Conservation (phyloP, 75 land plant genomes). For the Cryptomeria japonica region DNA sequence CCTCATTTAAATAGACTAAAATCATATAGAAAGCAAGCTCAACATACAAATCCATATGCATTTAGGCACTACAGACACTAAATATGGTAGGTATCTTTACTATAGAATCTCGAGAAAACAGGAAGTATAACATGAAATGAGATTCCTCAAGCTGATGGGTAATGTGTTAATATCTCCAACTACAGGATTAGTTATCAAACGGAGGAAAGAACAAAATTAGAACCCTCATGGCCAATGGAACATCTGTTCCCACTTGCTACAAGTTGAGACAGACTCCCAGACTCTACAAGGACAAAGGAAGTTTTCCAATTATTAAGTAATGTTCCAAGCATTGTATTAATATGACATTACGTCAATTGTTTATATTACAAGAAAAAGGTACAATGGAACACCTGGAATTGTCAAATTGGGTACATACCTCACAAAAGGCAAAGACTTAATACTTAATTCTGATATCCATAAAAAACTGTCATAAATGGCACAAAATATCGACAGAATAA, state of each 20-base stretch:
- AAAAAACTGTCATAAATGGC: too few relatives aligned
- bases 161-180: background rate
- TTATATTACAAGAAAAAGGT: too few relatives aligned
- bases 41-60: background rate
- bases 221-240: background rate
- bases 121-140: background rate
- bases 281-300: background rate
- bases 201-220: background rate
- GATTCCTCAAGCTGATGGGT: background rate
- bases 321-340: too few relatives aligned
- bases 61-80: background rate
- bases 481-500: too few relatives aligned
- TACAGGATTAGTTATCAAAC: background rate
- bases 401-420: too few relatives aligned
- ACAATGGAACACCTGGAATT: too few relatives aligned
- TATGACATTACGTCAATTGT: too few relatives aligned
- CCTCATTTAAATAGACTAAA: background rate
- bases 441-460: too few relatives aligned
- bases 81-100: background rate
- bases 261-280: background rate
- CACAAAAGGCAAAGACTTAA: too few relatives aligned
- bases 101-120: background rate
- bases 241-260: background rate
- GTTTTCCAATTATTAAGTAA: too few relatives aligned
- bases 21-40: background rate